Base-by-base conservation (phyloP, 805 yeast species). In the Wickerhamiella hasegawae region DNA sequence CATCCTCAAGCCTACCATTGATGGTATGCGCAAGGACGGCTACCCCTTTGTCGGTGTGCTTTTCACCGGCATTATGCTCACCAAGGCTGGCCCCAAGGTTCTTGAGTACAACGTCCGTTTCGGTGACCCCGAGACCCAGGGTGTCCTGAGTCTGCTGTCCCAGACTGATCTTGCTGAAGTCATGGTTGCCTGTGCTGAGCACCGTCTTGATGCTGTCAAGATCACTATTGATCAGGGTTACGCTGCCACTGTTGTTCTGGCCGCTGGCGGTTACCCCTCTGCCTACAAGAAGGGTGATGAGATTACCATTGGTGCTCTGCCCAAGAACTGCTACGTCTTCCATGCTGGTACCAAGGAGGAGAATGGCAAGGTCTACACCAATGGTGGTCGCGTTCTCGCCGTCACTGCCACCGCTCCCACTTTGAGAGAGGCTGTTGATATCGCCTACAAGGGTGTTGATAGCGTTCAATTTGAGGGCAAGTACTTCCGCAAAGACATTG, bases 61-160 rank as follows among this genome's bases (percentile, higher is more conserved):
- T 34, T 90, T 90, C 63, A 90, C 94, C 9, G 99, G 99, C 41
- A 71, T 90, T 47, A 90, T 90, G 77, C 69, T 90, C 46, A 72
- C 92, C 4, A 70, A 74, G n/a, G 49, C 63, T 29, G 96, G 94
- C 42, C 97, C 98, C 46, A 82, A 84, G 62, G 95, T 85, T 3
- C 66, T 90, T 51, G 99, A 90, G 60, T 90, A 92, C 61, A 90
- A 90, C 49, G 97, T 92, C 34, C 76, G 99, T 60, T 92, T 90
- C 48, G 99, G 99, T 43, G 99, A 90, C 57, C 99, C 99, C 45
- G 99, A 90, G 62, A 90, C 97, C 24, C 98, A 90, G 64, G 81
- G 96, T 3, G 94, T 90, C 18, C 64, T 90, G 52, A 95, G 96
- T 16, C 66, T 90, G 51, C 63, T 90, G 43, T 16, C 31, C 20